Base-by-base conservation (phyloP, 2,329 filamentous ascomycete genomes). In the Scytalidium lignicola region DNA sequence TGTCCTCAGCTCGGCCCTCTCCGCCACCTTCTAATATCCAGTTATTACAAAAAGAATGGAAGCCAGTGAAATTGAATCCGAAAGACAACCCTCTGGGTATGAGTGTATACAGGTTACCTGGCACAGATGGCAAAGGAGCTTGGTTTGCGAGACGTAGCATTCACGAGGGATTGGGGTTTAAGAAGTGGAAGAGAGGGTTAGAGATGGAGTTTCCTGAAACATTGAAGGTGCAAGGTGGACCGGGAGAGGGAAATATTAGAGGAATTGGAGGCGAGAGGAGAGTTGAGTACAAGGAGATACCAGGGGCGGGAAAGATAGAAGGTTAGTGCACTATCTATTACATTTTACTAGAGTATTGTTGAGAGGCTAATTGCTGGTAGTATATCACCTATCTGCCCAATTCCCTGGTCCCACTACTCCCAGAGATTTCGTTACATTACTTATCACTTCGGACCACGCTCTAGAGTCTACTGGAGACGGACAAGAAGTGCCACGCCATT, bases 91-190 rank as follows among this genome's bases (percentile, higher is more conserved):
- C 89, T 0, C 73, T 89, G 8, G 82, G 78, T 0, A 83, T 96
- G 53, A 77, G 75, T 48, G 82, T 96, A 20, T 96, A 87, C 71
- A 95, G 95, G 66, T 76, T 93, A 51, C 71, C 76, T 0, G 81
- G 85, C 2, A 85, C 88, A 59, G 92, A 97, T 66, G 83, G 89
- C 32, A 85, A 85, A 55, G 92, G 91, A 2, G 77, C 87, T 7
- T 97, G 92, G 92, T 97, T 96, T 67, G 89, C 89, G 20, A 74
- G 92, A 48, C 75, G 86, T 44, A 95, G 90, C 63, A 75, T 95
- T 18, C 90, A 96, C 61, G 82, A 87, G 58, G 88, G 85, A 0
- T 65, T 95, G 18, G 75, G 83, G 0, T 96, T 95, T 65, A 77
- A 80, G 18, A 83, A 81, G 63, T 95, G 90, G 84, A 86, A 84